phyloP scores from a whole-genome alignment of 495 filamentous ascomycete genomes.

The Daldinia concentrica region DNA sequence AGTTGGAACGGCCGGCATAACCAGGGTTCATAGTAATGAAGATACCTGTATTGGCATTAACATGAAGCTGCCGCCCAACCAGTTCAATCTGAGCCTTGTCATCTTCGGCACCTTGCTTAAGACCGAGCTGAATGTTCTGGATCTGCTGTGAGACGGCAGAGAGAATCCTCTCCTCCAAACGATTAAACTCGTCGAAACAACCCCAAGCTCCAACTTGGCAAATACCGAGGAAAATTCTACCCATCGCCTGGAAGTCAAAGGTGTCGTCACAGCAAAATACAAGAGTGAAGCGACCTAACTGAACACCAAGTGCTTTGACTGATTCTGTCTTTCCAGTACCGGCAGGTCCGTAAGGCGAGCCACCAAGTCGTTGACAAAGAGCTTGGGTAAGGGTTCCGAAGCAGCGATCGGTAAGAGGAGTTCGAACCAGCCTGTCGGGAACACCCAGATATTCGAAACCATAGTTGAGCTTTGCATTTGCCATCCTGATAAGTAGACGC shows the following conservation, averaged over 20 bases:
- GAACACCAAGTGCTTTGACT: constrained; percentile 95
- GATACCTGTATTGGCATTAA: constrained; percentile 93
- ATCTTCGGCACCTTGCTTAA: constrained; percentile 81
- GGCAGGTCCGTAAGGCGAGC: constrained; percentile 96
- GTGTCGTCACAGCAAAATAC: constrained; percentile 99
- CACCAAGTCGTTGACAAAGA: constrained; percentile 91
- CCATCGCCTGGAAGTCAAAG: constrained; percentile 99
- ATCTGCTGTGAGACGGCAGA: constrained; percentile 99
- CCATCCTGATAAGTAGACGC: constrained; percentile 92
- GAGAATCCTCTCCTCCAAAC: constrained; percentile 94
- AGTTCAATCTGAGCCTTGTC: constrained; percentile 89
- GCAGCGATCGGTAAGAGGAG: constrained; percentile 95
- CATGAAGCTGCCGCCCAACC: constrained; percentile 84
- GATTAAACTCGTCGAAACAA: constrained; percentile 99
- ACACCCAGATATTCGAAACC: constrained; percentile 98
- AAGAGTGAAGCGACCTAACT: constrained; percentile 95
- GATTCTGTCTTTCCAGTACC: constrained; percentile 99
- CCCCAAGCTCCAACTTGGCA: constrained; percentile 99
- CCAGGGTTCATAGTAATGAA: constrained; percentile 99
- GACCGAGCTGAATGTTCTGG: constrained; percentile 96
- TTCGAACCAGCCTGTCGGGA: constrained; percentile 92
- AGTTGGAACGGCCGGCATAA: constrained; percentile 95
- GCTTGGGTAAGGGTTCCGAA: constrained; percentile 98
- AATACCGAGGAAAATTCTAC: constrained; percentile 98
- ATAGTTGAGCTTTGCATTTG: constrained; percentile 93